Base-by-base conservation (phyloP, 1,139 yeast genomes). In the Taphrina sp. region DNA sequence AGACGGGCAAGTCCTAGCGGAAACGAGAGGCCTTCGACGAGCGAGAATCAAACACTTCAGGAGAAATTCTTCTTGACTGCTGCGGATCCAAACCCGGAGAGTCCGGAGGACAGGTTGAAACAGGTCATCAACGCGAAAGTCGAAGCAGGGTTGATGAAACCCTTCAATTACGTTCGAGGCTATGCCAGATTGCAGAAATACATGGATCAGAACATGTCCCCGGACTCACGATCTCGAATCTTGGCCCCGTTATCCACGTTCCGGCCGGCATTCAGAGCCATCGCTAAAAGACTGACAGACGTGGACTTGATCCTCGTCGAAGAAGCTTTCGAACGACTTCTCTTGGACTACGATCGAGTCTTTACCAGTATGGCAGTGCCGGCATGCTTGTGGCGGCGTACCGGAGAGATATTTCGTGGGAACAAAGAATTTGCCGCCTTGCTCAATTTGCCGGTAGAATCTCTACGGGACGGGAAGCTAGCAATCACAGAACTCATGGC, bases 301-400 rank as follows among this genome's bases (percentile, higher is more conserved):
- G 90, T 89, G 10, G 98, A 92, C 69, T 75, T 90, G 65, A 94
- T 90, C 4, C 73, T 89, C 38, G 97, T 92, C 7, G 98, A 92
- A 66, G 97, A 92, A 68, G 84, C 86, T 57, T 92, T 92, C 68
- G 98, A 92, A 70, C 76, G 97, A 60, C 86, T 90, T 95, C 72
- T 92, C 51, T 73, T 92, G 56, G 96, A 92, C 64, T 90, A 92
- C 66, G 98, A 92, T 68, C 77, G 98, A 44, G 96, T 92, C 2
- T 92, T 92, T 69, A 89, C 97, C 0, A 85, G 95, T 4, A 89
- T 90, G 96, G 96, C 96, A 5, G 89, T 92, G 57, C 98, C 98
- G 0, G 96, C 97, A 0, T 90, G 97, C 71, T 75, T 92, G 36
- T 92, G 98, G 97, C 76, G 97, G 65, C 82, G 98, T 64, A 90